Base-by-base conservation (phyloP, 176 grass and related monocot genomes). In the Pontederia paniculata region DNA sequence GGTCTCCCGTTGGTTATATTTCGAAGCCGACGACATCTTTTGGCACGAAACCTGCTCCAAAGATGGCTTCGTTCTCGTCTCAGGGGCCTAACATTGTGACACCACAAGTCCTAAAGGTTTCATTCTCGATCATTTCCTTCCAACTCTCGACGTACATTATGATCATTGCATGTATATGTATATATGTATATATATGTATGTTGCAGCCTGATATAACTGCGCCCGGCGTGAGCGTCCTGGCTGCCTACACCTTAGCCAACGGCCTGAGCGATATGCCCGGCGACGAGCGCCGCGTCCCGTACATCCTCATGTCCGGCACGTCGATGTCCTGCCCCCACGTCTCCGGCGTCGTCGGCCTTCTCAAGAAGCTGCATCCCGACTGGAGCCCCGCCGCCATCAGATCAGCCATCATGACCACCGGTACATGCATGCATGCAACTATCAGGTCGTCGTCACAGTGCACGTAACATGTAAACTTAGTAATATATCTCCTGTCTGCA, bases 1-100 rank as follows among this genome's bases (percentile, higher is more conserved):
- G 28, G 46, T 70, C 31, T 8, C 89, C 84, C 11, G 9, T 65
- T 12, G 84, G 65, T 41, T 78, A 65, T 67, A 85, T 89, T 80
- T 82, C 81, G 9, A 75, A 78, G 7, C 48, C 61, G 16, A 58
- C 2, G 18, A 67, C 76, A 22, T 6, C 15, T 19, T 5, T 61
- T 12, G 62, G 69, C 3, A 0, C 60, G 1, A 72, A 73, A 19
- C 61, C 69, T 5, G 44, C 69, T 19, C 76, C 76, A 12, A 7
- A 12, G 10, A 48, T 79, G 61, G 62, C 69, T 42, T 15, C 9
- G 1, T 79, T 73, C 63, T 73, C 76, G 12, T 73, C 76, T 45
- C 76, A 12, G 20, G 69, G 76, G 9, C 76, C 76, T 17, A 79
- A 22, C 50, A 1, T 47, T 9, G 21, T 54, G 21, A 42, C 46